These are phyloP conservation scores for Sambucus nigra DNA, from an alignment of 129 eudicot species.

Conservation along the genomic window DNA sequence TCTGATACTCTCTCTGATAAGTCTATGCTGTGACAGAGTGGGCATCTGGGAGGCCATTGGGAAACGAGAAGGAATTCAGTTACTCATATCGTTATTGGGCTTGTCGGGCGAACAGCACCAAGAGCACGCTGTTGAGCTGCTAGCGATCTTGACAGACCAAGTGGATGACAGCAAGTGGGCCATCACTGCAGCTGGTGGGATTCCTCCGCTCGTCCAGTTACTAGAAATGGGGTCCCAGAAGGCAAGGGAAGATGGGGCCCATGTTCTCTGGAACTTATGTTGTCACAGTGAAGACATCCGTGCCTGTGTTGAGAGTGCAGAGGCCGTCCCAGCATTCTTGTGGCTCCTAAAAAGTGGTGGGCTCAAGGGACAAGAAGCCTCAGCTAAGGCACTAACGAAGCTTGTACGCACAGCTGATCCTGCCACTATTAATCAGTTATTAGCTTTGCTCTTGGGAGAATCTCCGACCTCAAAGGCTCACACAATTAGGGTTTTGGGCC, in stretches of 20 bases:
- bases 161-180: conserved; percentile 92
- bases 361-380: conserved; percentile 57
- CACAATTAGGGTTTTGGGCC: conserved; percentile 58
- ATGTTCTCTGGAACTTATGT: conserved; percentile 59
- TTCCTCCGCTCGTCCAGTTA: conserved; percentile 69
- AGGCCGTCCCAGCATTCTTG: conserved; percentile 57
- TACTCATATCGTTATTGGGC: conserved; percentile 59
- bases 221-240: conserved; percentile 59
- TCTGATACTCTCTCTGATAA: conserved; percentile 45
- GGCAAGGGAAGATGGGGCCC: conserved; percentile 60
- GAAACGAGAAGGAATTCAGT: conserved; percentile 74
- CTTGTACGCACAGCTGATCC: conserved; percentile 48
- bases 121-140: conserved; percentile 55
- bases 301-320: conserved; percentile 71
- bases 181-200: conserved; percentile 85
- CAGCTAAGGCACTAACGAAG: conserved; percentile 53
- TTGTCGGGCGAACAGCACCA: conserved; percentile 79
- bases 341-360: conserved; percentile 70
- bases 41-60: conserved; percentile 69
- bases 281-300: conserved; percentile 71
- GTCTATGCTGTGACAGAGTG: conserved; percentile 49
- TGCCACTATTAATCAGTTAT: conserved; percentile 52
- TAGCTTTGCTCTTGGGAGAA: conserved; percentile 55
- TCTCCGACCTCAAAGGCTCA: conserved; percentile 55
- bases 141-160: conserved; percentile 54